These are phyloP conservation scores for Mallotus japonicus DNA, from an alignment of 441 rosid genomes.

Conservation along the genomic window DNA sequence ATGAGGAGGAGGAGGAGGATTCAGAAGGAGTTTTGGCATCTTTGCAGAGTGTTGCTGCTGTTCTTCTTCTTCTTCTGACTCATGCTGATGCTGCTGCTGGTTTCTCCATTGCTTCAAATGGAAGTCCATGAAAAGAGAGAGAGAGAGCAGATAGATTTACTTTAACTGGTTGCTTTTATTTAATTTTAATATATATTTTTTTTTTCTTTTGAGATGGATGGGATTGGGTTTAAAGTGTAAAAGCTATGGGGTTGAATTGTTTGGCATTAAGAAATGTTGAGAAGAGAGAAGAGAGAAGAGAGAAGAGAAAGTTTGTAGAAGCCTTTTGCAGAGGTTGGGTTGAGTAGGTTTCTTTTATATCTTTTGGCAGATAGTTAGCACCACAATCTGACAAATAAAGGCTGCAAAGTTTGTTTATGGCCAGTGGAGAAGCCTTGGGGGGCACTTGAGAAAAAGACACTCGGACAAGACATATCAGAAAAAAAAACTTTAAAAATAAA, in stretches of 20 bases:
- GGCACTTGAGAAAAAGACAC: conserved; percentile 53
- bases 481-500: not conserved
- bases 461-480: conserved; percentile 70
- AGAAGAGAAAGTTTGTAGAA: conserved; percentile 31
- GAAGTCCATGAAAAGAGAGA: conserved; percentile 64
- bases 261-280: not conserved
- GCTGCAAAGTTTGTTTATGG: conserved; percentile 54
- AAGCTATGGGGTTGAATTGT: conserved; percentile 22
- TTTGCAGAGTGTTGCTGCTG: conserved; percentile 47
- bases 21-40: conserved; percentile 54
- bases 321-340: conserved; percentile 27
- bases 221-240: not conserved
- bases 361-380: conserved; percentile 31
- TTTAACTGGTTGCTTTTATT: not conserved
- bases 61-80: conserved; percentile 45
- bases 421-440: conserved; percentile 46
- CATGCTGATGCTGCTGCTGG: conserved; percentile 50
- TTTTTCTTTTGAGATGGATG: conserved; percentile 21
- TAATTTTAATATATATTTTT: conserved; percentile 28
- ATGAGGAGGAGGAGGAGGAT: conserved; percentile 20
- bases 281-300: conserved; percentile 21
- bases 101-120: conserved; percentile 88
- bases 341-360: conserved; percentile 26
- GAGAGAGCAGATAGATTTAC: too few relatives aligned
- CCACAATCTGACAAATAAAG: conserved; percentile 45